Evolutionary conservation across 805 yeast species (phyloP).

Genomic region (Candida schatavii): DNA sequence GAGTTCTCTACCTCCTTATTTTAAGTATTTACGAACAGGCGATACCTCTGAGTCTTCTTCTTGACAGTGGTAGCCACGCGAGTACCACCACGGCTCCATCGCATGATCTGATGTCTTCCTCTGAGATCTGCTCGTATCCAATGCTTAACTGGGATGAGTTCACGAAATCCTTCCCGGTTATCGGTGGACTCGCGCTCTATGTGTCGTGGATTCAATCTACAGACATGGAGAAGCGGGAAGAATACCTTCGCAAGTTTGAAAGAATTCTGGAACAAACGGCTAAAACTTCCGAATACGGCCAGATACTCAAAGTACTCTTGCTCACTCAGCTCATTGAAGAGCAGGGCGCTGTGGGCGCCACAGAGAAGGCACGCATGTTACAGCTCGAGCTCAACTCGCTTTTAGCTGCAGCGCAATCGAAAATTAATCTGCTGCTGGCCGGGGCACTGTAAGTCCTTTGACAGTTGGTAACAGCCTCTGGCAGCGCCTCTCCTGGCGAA

Average conservation of each 20-base stretch:
- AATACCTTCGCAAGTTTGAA: slow-evolving; percentile 14
- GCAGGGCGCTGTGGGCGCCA: slow-evolving; percentile 15
- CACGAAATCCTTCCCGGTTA: slow-evolving; percentile 11
- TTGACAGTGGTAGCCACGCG: background rate
- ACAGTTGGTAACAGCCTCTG: no score
- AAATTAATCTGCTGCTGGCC: no score
- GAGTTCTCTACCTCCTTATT: slow-evolving; percentile 1
- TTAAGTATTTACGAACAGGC: background rate
- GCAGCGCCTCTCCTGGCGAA: no score
- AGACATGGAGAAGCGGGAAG: slow-evolving; percentile 14
- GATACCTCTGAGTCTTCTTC: background rate
- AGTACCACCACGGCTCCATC: background rate
- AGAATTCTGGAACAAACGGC: slow-evolving; percentile 11
- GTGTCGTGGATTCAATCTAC: slow-evolving; percentile 13
- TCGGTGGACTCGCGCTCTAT: slow-evolving; percentile 15
- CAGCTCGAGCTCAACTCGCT: slow-evolving; percentile 15
- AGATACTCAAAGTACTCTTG: slow-evolving; percentile 17
- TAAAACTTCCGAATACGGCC: slow-evolving; percentile 16
- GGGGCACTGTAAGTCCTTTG: no score
- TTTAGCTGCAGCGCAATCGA: no score
- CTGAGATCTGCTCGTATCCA: background rate
- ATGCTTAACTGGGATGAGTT: background rate
- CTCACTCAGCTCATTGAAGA: slow-evolving; percentile 14
- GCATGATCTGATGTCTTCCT: background rate
- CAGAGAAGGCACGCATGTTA: slow-evolving; percentile 18